Base-by-base conservation (phyloP, 805 yeast species). In the Candida maris region DNA sequence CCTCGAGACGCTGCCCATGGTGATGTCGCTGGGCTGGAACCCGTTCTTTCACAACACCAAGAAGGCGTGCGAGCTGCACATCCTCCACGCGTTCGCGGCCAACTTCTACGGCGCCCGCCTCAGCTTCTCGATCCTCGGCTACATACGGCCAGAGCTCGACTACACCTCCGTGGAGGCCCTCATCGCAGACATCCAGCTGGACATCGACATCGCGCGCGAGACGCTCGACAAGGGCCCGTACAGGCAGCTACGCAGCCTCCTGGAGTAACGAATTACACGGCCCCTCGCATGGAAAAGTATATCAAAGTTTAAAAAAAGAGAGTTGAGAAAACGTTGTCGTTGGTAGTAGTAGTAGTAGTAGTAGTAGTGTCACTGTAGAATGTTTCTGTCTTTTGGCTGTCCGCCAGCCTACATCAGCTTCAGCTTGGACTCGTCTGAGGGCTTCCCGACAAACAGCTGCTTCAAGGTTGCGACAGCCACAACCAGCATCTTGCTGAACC, bases 1-100 rank as follows among this genome's bases (percentile, higher is more conserved):
- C 34, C 44, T 55, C n/a, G 61, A 63, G 14, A 70, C 70, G 2
- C 65, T 78, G 18, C 97, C 97, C 1, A 87, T 88, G 81, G 98
- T 93, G 6, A 82, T 91, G 85, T 85, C 96, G 6, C 71, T 93
- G 14, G 99, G 99, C 1, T 86, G 88, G 85, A 93, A 93, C 56
- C 97, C 98, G 25, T 91, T 81, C 57, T 93, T 78, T 64, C 74
- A 79, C 18, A 89, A 93, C 60, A 69, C 75, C 33, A 73, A 74
- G 49, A 86, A 85, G 61, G 80, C 95, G 0, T 94, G 93, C 3
- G 95, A 93, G 52, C 67, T 93, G 16, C 96, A 93, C 59, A 73
- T 93, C 4, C 69, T 93, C 37, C 94, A 87, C 62, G 63, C 79
- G 28, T 93, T 88, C 52, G 45, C 54, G 0, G 52, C 65, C 8